These are phyloP conservation scores for Tricholoma furcatifolium DNA, from an alignment of 768 basidiomycete genomes.

Conservation along the genomic window DNA sequence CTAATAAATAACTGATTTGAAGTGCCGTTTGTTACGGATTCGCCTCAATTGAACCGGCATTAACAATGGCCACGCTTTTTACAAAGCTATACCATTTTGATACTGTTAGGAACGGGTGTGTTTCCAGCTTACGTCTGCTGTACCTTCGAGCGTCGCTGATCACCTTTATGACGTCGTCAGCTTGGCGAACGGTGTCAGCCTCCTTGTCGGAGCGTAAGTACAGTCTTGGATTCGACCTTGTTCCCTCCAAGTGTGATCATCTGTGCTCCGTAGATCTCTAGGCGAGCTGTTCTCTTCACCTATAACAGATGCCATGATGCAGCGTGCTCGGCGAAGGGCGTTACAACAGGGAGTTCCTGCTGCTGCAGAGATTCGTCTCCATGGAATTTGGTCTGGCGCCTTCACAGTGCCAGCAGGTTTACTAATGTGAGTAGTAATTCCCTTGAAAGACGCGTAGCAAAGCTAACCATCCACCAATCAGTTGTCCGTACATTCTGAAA, in stretches of 20 bases:
- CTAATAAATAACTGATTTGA: not conserved
- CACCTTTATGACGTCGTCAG: slow-evolving; percentile 13
- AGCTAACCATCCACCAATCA: not conserved
- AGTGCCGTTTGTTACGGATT: slow-evolving; percentile 38
- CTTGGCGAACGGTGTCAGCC: slow-evolving; percentile 35
- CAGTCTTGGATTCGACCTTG: not conserved
- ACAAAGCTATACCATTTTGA: slow-evolving; percentile 37
- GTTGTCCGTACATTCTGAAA: slow-evolving; percentile 7
- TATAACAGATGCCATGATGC: slow-evolving; percentile 35
- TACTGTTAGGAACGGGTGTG: slow-evolving; percentile 35
- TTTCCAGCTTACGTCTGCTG: not conserved
- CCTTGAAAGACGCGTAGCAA: not conserved
- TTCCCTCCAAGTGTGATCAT: not conserved
- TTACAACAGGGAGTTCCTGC: slow-evolving; percentile 23
- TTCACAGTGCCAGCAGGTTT: slow-evolving; percentile 33
- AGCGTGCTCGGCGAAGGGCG: slow-evolving; percentile 28
- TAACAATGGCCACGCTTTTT: slow-evolving; percentile 37
- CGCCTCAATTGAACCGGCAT: slow-evolving; percentile 38
- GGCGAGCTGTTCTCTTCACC: slow-evolving; percentile 37
- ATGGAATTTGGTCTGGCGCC: slow-evolving; percentile 39
- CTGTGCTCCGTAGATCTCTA: slow-evolving; percentile 20
- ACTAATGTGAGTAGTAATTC: slow-evolving; percentile 25
- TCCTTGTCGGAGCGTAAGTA: slow-evolving; percentile 34
- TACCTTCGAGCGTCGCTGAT: not conserved
- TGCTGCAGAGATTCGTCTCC: slow-evolving; percentile 33